Conservation (phyloP, 805 yeast species). For the Kodamaea jinghongensis region DNA sequence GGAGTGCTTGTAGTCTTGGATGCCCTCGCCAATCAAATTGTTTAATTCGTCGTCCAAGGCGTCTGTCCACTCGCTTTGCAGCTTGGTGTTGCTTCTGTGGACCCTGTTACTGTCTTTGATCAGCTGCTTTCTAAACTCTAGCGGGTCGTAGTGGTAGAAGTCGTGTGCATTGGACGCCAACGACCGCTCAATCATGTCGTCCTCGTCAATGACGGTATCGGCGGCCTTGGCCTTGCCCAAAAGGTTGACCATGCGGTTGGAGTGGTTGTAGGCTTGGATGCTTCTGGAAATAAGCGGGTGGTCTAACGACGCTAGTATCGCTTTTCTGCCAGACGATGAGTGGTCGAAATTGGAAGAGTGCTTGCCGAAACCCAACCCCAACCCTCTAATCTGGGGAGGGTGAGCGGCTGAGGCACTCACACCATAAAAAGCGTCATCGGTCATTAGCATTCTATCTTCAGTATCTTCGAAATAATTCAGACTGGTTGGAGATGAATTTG, state of each 20-base stretch:
- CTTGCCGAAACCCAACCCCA: too few species aligned
- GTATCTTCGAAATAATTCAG: too few species aligned
- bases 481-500: too few species aligned
- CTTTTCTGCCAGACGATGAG: constrained; percentile 3
- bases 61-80: constrained; percentile 9
- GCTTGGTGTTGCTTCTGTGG: background rate
- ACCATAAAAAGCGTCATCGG: too few species aligned
- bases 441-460: too few species aligned
- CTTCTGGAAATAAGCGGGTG: constrained; percentile 10
- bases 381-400: too few species aligned
- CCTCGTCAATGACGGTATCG: constrained; percentile 3
- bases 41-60: constrained; percentile 9
- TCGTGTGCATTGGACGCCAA: background rate
- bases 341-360: too few species aligned
- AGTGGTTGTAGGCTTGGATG: constrained; percentile 10
- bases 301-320: constrained; percentile 9
- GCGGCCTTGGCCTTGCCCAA: background rate
- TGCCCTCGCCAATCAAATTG: constrained; percentile 5
- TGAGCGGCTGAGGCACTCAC: too few species aligned
- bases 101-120: constrained; percentile 2
- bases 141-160: constrained; percentile 4
- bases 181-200: constrained; percentile 3
- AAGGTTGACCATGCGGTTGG: constrained; percentile 3
- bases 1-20: constrained; percentile 1
- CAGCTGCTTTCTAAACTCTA: constrained; percentile 6